Percentiles rank a stretch among this genome's conserved stretches.
Conservation (phyloP, 2,329 filamentous ascomycete species). For the Plenodomus lindquistii region DNA sequence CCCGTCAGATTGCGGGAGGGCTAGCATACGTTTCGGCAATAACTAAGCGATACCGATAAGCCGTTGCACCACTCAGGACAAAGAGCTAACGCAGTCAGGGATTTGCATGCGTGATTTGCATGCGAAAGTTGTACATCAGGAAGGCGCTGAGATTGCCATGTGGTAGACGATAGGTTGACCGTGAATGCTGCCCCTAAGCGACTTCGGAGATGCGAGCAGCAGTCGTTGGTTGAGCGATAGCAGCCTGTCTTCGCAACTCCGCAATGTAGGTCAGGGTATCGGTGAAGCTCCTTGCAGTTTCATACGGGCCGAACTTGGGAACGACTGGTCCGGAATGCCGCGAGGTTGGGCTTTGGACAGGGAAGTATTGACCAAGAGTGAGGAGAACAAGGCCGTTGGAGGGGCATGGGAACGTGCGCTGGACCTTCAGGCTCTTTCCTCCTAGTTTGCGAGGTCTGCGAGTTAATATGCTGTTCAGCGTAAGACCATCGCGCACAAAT, state of each 20-base stretch:
- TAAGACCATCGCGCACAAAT: too few species aligned
- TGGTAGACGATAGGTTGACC: not conserved
- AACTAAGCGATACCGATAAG: slow-evolving; percentile 14
- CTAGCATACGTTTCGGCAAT: slow-evolving; percentile 7
- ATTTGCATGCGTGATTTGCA: not conserved
- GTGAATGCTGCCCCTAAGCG: not conserved
- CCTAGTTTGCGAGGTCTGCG: not conserved
- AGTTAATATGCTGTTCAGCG: too few species aligned
- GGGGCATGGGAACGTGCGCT: not conserved
- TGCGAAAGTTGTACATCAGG: slow-evolving; percentile 3
- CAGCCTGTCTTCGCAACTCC: not conserved
- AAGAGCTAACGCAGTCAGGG: not conserved
- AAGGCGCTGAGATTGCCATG: not conserved
- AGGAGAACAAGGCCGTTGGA: not conserved
- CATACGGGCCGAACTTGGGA: not conserved
- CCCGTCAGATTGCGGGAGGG: slow-evolving; percentile 2
- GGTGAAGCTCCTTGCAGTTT: not conserved
- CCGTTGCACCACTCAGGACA: not conserved
- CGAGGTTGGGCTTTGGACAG: not conserved
- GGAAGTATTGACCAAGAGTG: not conserved
- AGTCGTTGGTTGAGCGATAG: too few species aligned
- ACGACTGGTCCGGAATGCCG: not conserved
- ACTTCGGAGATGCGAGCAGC: not conserved
- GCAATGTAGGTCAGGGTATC: not conserved
- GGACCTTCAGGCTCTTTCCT: not conserved